Percentiles rank a stretch among this genome's conserved stretches.
phyloP scores from a whole-genome alignment of 768 basidiomycete species.

The Sarcodon sp. region DNA sequence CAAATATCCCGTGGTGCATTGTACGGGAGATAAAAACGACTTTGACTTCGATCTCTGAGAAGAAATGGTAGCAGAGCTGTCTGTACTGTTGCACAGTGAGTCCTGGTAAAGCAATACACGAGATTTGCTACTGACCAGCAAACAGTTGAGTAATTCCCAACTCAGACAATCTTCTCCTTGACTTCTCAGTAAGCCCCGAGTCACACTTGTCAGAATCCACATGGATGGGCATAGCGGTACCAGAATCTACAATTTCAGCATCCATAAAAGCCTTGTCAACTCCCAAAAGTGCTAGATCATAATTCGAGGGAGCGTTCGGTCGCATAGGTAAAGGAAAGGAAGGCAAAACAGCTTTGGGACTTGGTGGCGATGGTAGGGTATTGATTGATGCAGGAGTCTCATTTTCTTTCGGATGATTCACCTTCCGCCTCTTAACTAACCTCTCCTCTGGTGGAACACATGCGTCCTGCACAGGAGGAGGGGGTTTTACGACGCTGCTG shows the following conservation, averaged over 20 bases:
- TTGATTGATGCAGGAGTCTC: background rate
- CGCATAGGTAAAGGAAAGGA: constrained; percentile 56
- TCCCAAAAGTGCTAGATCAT: constrained; percentile 64
- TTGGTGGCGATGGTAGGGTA: constrained; percentile 8
- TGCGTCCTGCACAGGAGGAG: background rate
- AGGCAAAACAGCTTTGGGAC: constrained; percentile 32
- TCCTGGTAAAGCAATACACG: background rate
- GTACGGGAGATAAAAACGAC: constrained; percentile 52
- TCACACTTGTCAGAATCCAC: constrained; percentile 26
- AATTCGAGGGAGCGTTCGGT: constrained; percentile 59
- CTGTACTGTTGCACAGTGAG: constrained; percentile 49
- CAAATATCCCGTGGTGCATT: constrained; percentile 69
- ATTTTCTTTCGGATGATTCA: background rate
- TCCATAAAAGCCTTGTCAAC: constrained; percentile 60
- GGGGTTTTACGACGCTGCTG: background rate
- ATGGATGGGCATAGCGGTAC: constrained; percentile 24
- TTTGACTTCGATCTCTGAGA: constrained; percentile 27
- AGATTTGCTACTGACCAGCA: constrained; percentile 45
- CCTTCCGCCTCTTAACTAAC: constrained; percentile 1
- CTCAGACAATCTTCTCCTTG: constrained; percentile 48
- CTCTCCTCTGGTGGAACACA: background rate
- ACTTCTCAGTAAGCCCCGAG: constrained; percentile 45
- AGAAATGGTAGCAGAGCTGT: constrained; percentile 78
- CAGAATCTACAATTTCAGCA: constrained; percentile 57
- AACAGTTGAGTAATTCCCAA: constrained; percentile 82